Base-by-base conservation (phyloP, 208 protist genomes). In the Acanthamoeba triangularis region DNA sequence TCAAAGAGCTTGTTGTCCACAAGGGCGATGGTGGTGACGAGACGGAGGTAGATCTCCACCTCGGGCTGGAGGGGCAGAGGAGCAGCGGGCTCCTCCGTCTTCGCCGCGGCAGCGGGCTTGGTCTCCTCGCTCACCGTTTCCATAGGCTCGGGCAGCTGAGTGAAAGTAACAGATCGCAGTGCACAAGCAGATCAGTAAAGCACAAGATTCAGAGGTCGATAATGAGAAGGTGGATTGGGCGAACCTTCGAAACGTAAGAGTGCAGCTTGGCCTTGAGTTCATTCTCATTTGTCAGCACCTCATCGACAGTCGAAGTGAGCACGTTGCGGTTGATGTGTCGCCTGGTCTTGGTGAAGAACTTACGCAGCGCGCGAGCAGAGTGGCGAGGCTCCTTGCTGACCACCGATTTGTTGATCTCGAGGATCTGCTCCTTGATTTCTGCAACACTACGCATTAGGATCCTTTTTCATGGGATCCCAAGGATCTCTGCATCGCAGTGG, bases 1-100 rank as follows among this genome's bases (percentile, higher is more conserved):
- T 85, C 90, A 61, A 91, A 85, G 47, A 69, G 56, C 54, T 97
- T 95, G 56, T 94, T 67, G 78, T 97, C 96, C 44, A 97, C 90
- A 59, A 98, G 85, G 72, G 69, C 44, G 35, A 97, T 96, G 63
- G 97, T 23, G 54, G 94, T 74, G 63, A 98, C 87, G 13, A 98
- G 84, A 11, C 95, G 92, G 37, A 97, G 23, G 94, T 98, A 98
- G 20, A 82, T 74, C 54, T 97, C 96, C 54, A 97, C 90, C 61
- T 98, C 96, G 20, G 87, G 88, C 41, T 52, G 74, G 37, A 84
- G 41, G 74, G 74, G 41, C 74, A 33, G 74, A 84, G 74, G 74
- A 23, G 74, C 74, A n/a, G 41, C 41, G 5, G 41, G 25, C 33
- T 84, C 74, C 5, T 44, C 74, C 18, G 37, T 6, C 74, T 84